Conservation (phyloP, 2,329 filamentous ascomycete species). For the Colletotrichum eleusines region DNA sequence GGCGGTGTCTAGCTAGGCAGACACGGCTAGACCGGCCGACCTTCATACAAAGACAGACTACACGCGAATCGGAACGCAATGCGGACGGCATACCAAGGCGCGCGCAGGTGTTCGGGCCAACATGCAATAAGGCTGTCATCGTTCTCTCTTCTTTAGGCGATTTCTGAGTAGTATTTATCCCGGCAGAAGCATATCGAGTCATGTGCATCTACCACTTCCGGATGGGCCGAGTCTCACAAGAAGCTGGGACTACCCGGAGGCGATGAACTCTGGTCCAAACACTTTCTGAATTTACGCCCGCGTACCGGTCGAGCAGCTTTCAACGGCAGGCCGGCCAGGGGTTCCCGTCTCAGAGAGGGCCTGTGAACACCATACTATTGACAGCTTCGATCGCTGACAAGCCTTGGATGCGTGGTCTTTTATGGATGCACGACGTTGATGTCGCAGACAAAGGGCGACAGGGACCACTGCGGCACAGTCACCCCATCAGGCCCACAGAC, state of each 20-base stretch:
- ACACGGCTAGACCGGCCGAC: background rate
- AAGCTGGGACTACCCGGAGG: slow-evolving; percentile 29
- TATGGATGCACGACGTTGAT: slow-evolving; percentile 30
- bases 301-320: slow-evolving; percentile 32
- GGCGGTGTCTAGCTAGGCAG: background rate
- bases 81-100: slow-evolving; percentile 5
- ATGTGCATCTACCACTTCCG: slow-evolving; percentile 8
- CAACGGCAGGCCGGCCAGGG: slow-evolving; percentile 33
- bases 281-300: slow-evolving; percentile 22
- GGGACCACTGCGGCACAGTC: slow-evolving; percentile 30
- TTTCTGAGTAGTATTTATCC: background rate
- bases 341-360: slow-evolving; percentile 31
- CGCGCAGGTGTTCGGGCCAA: slow-evolving; percentile 12
- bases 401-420: slow-evolving; percentile 27
- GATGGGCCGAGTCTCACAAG: slow-evolving; percentile 16
- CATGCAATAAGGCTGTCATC: slow-evolving; percentile 18
- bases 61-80: background rate
- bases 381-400: slow-evolving; percentile 34
- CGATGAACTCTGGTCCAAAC: slow-evolving; percentile 13
- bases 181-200: slow-evolving; percentile 13
- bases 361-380: slow-evolving; percentile 39
- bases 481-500: slow-evolving; percentile 24
- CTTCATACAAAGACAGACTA: background rate
- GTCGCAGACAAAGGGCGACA: slow-evolving; percentile 36
- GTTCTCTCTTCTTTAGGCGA: background rate